phyloP scores from a whole-genome alignment of 257 asterid species.

The Nicotiana obtusifolia region DNA sequence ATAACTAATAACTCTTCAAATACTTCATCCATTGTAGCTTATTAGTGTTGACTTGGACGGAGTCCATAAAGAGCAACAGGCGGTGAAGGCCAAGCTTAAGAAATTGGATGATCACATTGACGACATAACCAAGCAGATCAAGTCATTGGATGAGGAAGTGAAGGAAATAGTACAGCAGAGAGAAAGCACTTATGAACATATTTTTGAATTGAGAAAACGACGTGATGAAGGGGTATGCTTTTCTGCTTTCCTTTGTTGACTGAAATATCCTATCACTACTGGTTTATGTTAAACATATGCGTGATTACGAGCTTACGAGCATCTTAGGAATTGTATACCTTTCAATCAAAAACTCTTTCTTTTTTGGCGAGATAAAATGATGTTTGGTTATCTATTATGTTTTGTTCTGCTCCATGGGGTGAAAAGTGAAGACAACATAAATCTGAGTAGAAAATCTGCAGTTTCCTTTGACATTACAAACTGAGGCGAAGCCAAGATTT shows the following conservation, averaged over 20 bases:
- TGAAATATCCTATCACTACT: neutral
- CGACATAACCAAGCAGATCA: conserved; percentile 44
- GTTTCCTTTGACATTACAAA: too few relatives aligned
- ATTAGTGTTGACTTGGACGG: conserved; percentile 73
- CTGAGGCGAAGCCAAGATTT: too few relatives aligned
- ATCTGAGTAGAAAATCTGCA: too few relatives aligned
- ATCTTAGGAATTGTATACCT: neutral
- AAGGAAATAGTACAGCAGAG: conserved; percentile 43
- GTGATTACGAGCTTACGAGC: neutral
- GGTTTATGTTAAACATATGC: neutral
- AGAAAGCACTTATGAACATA: conserved; percentile 41
- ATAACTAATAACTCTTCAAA: neutral
- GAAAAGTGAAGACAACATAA: too few relatives aligned
- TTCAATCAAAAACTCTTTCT: neutral
- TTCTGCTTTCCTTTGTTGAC: neutral
- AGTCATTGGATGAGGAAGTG: conserved; percentile 53
- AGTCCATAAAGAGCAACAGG: conserved; percentile 64
- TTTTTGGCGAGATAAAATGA: too few relatives aligned
- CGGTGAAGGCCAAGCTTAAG: conserved; percentile 48
- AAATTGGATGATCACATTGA: conserved; percentile 54
- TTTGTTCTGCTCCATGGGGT: too few relatives aligned
- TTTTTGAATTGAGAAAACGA: conserved; percentile 53
- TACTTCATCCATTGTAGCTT: conserved; percentile 29
- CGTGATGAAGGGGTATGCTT: conserved; percentile 67
- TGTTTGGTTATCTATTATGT: too few relatives aligned